Conservation (phyloP, 169 alveolate genomes). For the Blepharisma undulans region DNA sequence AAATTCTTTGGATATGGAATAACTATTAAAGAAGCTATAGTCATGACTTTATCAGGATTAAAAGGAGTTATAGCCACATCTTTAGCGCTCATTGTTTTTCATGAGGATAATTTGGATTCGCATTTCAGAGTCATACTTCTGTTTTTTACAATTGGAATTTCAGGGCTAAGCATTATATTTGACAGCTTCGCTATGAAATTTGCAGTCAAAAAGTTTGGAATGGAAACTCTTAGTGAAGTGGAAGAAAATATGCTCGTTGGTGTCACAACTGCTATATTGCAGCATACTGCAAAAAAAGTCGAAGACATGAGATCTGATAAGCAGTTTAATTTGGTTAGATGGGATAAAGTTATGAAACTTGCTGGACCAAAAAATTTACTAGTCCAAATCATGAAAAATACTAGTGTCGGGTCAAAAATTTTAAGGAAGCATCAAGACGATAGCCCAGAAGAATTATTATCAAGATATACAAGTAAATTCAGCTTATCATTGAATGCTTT, state of each 20-base stretch:
- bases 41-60: constrained; percentile 63
- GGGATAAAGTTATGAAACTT: constrained; percentile 17
- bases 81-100: constrained; percentile 61
- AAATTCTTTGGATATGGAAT: constrained; percentile 65
- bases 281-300: constrained; percentile 13
- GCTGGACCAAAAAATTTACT: constrained; percentile 18
- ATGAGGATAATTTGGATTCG: constrained; percentile 40
- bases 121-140: neutral
- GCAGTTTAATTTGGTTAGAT: neutral
- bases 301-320: constrained; percentile 15
- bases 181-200: neutral
- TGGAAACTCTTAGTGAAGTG: constrained; percentile 24
- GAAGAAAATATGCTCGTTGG: constrained; percentile 30
- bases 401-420: neutral
- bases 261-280: constrained; percentile 18
- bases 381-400: constrained; percentile 8
- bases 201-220: constrained; percentile 8
- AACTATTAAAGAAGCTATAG: constrained; percentile 44
- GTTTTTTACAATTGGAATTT: constrained; percentile 18
- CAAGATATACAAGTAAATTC: neutral
- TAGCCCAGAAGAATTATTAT: neutral
- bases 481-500: neutral
- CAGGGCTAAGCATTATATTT: constrained; percentile 12
- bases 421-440: constrained; percentile 11
- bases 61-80: constrained; percentile 72